These are phyloP conservation scores for Aspergillus ellipticus DNA, from an alignment of 495 filamentous ascomycete species.

Conservation along the genomic window DNA sequence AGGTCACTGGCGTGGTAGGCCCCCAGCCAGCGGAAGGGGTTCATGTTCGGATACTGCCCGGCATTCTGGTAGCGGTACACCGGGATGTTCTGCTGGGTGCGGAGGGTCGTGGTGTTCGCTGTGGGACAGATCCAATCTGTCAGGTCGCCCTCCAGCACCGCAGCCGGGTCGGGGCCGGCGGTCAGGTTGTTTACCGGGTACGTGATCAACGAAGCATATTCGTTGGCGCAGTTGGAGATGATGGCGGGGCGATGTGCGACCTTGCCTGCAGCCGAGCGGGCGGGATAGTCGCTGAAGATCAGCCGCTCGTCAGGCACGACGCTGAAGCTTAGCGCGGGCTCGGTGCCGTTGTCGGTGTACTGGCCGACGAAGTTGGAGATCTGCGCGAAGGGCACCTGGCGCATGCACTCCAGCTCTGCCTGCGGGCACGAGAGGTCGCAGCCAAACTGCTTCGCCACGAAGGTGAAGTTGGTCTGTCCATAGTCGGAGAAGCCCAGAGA, in stretches of 20 bases:
- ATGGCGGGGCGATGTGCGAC: background rate
- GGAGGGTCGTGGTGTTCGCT: background rate
- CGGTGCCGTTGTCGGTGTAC: background rate
- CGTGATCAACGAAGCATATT: background rate
- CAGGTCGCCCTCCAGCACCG: background rate
- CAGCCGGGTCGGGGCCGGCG: background rate
- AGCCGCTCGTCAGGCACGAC: background rate
- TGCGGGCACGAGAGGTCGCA: background rate
- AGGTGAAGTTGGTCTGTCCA: background rate
- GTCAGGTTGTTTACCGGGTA: background rate
- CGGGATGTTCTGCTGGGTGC: background rate
- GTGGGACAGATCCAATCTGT: background rate
- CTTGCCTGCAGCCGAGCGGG: background rate
- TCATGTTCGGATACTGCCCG: background rate
- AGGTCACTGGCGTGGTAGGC: background rate
- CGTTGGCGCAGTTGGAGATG: constrained; percentile 2
- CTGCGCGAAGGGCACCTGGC: background rate
- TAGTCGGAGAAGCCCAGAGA: background rate
- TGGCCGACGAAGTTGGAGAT: background rate
- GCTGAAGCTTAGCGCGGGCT: background rate
- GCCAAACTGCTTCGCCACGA: background rate
- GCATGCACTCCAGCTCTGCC: background rate
- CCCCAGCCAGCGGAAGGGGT: background rate
- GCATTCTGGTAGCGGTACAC: background rate
- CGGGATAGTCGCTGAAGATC: background rate